A percentile compares a stretch with the other conserved stretches of the same genome.
phyloP scores from a whole-genome alignment of 208 protist species.

The Crithidia expoeki region DNA sequence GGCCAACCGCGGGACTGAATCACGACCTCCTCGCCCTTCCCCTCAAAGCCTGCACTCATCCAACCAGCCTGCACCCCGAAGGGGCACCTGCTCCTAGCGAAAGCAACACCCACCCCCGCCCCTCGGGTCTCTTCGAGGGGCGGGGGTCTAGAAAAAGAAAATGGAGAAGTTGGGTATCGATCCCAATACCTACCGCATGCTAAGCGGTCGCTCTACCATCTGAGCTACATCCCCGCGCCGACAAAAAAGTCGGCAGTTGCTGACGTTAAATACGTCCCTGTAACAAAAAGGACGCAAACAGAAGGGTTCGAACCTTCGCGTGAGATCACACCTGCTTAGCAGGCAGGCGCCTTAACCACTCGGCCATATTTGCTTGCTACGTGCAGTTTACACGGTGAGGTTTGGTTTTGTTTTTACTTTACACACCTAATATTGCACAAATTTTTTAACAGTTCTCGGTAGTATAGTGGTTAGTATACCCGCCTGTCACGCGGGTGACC shows the following conservation, averaged over 20 bases:
- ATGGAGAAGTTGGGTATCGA: constrained; percentile 94
- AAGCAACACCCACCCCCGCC: too few species aligned
- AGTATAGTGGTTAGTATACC: constrained; percentile 60
- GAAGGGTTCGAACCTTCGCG: constrained; percentile 92
- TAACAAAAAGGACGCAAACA: constrained; percentile 76
- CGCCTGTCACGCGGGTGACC: constrained; percentile 54
- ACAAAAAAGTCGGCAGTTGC: background rate
- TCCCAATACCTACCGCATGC: constrained; percentile 94
- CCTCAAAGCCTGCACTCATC: too few species aligned
- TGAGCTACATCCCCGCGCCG: constrained; percentile 86
- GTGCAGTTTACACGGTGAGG: too few species aligned
- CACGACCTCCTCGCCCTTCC: too few species aligned
- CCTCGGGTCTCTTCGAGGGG: too few species aligned
- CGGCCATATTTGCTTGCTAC: constrained; percentile 79
- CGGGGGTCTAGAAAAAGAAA: constrained; percentile 27
- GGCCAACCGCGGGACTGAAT: too few species aligned
- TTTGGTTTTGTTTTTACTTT: too few species aligned
- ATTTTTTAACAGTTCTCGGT: constrained; percentile 34
- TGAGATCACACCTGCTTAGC: constrained; percentile 92
- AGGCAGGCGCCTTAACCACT: constrained; percentile 92
- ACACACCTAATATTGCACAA: background rate
- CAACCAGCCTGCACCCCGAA: too few species aligned
- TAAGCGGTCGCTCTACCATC: constrained; percentile 94
- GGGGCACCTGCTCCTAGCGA: too few species aligned
- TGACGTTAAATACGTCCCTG: background rate